These are phyloP conservation scores for Sphenostylis stenocarpa DNA, from an alignment of 306 rosid genomes.

Conservation along the genomic window DNA sequence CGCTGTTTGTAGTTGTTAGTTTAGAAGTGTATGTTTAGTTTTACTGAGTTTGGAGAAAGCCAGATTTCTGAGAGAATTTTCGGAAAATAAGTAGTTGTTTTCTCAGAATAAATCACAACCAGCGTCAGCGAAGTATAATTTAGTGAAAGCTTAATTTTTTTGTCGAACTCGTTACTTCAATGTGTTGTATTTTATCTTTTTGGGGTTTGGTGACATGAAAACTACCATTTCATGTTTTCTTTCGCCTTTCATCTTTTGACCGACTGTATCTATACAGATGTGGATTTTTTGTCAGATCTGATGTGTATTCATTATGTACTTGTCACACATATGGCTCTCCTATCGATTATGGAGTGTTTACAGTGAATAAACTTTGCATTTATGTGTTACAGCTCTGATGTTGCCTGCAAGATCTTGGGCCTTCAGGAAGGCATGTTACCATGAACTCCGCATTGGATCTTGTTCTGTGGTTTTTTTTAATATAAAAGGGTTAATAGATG, in stretches of 20 bases:
- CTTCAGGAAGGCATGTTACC: slow-evolving; percentile 86
- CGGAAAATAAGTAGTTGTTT: background rate
- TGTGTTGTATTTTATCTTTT: background rate
- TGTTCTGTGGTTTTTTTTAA: slow-evolving; percentile 47
- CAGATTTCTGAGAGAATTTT: background rate
- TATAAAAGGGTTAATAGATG: slow-evolving; percentile 50
- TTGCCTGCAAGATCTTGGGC: slow-evolving; percentile 57
- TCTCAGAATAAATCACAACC: background rate
- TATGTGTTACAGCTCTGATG: slow-evolving; percentile 93
- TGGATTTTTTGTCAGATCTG: slow-evolving; percentile 33
- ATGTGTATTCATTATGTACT: slow-evolving; percentile 38
- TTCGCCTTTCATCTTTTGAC: background rate
- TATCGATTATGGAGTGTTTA: slow-evolving; percentile 51
- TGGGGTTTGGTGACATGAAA: background rate
- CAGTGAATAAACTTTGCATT: slow-evolving; percentile 74
- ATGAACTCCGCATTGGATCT: slow-evolving; percentile 70
- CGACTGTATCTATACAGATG: slow-evolving; percentile 10
- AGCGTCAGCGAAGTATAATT: background rate
- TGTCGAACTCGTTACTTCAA: background rate
- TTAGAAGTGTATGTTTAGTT: background rate
- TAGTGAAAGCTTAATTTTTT: background rate
- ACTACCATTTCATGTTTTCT: background rate
- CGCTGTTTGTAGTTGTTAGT: background rate
- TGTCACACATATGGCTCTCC: slow-evolving; percentile 57
- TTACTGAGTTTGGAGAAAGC: background rate